Conservation (phyloP, 2,329 filamentous ascomycete species). For the Botryotinia globosa region DNA sequence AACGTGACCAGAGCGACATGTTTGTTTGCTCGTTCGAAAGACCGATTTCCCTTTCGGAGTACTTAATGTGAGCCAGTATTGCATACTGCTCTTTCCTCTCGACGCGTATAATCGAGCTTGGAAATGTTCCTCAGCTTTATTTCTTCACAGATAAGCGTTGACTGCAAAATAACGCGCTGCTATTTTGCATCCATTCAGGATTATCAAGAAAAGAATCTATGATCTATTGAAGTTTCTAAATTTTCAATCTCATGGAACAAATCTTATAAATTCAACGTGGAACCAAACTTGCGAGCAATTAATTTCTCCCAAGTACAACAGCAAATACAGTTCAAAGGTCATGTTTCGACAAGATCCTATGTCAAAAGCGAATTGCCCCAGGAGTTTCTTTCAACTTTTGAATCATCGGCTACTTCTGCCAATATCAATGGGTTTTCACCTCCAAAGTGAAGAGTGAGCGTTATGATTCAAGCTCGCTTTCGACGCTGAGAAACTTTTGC, state of each 20-base stretch:
- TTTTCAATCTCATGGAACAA: rapidly evolving
- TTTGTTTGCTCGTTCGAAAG: too few relatives aligned
- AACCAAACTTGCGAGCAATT: not conserved
- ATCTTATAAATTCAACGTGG: not conserved
- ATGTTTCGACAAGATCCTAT: not conserved
- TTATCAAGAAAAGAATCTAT: not conserved
- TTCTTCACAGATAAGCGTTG: not conserved
- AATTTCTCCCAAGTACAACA: not conserved
- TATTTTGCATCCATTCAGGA: too few relatives aligned
- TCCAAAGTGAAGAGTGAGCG: not conserved
- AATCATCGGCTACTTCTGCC: not conserved
- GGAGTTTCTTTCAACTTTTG: too few relatives aligned
- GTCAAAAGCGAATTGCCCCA: not conserved
- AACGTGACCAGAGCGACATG: rapidly evolving
- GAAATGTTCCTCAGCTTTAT: not conserved
- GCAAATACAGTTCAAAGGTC: not conserved
- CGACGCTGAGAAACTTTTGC: rapidly evolving
- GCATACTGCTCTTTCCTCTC: not conserved
- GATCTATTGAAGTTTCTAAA: not conserved
- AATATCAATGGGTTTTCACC: not conserved
- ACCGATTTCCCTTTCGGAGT: not conserved
- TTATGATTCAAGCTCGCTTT: not conserved
- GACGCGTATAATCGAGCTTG: too few relatives aligned
- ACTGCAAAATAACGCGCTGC: not conserved
- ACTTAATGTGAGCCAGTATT: not conserved